Evolutionary conservation across 805 yeast genomes (phyloP), one percentile per base, ranked within the genome.

Genomic region (Yarrowia divulgata): DNA sequence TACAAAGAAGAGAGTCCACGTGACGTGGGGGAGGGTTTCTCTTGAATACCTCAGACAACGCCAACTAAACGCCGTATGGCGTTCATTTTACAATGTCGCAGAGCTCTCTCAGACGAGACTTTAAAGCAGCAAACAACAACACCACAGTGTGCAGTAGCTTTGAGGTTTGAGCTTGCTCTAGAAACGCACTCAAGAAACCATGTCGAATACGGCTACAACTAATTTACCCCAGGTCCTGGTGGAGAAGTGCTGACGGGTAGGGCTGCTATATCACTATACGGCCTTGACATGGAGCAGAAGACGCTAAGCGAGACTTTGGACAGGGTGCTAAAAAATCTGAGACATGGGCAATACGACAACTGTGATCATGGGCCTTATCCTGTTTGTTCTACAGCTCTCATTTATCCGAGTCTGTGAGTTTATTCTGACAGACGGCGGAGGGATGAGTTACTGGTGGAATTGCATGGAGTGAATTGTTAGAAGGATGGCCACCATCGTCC

Each of bases 341-440:
- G 55, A 50, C 55, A 50, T 50, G 55, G 55, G 40, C 55, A 34
- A 50, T 50, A 50, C 55, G 39, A 34, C 29, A 49, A 8, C 14
- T 1, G 37, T 16, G 32, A 32, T 16, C 12, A 7, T 16, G 18
- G 54, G 54, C 54, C 32, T 49, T 49, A 46, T 46, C 23, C n/a
- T 13, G 7, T 12, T 48, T 48, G 52, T 48, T 23, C 35, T 1
- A 48, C 49, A 43, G n/a, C 46, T n/a, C 12, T 45, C 49, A 19
- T 19, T 29, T 0, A 46, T 12, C 34, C 34, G 48, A 19, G 34
- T 23, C 34, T 46, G 12, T n/a, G 49, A 19, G 29, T 19, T 45
- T 18, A 40, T 16, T 23, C 29, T 23, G 29, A 23, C 3, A 23
- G 29, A 23, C 29, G 29, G 4, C 29, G 4, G 29, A 23, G 29